Evolutionary conservation across 2,329 filamentous ascomycete species (phyloP).

Genomic region (Arthrinium puccinioides): DNA sequence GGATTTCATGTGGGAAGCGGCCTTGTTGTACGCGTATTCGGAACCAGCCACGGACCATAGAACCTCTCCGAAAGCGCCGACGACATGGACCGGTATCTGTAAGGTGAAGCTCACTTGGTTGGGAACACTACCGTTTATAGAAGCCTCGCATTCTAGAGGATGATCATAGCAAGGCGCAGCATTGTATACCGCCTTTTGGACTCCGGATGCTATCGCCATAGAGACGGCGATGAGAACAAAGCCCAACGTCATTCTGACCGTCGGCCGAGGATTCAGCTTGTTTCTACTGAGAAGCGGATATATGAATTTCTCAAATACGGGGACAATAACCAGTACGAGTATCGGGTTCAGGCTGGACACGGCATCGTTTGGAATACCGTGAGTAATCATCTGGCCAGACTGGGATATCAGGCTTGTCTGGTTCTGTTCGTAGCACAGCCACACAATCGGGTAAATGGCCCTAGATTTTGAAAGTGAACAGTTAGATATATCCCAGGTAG

Average conservation of each 20-base stretch:
- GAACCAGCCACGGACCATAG: background rate
- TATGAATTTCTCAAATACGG: background rate
- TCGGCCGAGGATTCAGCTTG: background rate
- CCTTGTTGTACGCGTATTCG: background rate
- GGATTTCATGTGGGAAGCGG: background rate
- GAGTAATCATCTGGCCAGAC: conserved; percentile 37
- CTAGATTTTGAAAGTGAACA: background rate
- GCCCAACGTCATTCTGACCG: background rate
- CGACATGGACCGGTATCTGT: background rate
- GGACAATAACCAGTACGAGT: background rate
- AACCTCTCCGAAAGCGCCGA: background rate
- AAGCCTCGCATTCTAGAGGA: background rate
- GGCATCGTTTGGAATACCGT: conserved; percentile 42
- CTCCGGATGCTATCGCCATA: background rate
- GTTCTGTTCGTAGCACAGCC: conserved; percentile 51
- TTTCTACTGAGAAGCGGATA: background rate
- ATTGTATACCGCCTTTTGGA: background rate
- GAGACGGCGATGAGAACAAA: background rate
- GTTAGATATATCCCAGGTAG: background rate
- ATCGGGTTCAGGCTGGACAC: background rate
- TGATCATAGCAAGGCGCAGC: background rate
- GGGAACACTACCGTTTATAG: background rate
- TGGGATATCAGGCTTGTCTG: conserved; percentile 50
- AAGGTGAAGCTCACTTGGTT: background rate
- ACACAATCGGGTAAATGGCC: conserved; percentile 40